Percentiles rank a stretch among this genome's conserved stretches.
Evolutionary conservation across 768 basidiomycete genomes (phyloP).

Genomic region (Mycena haematopus): DNA sequence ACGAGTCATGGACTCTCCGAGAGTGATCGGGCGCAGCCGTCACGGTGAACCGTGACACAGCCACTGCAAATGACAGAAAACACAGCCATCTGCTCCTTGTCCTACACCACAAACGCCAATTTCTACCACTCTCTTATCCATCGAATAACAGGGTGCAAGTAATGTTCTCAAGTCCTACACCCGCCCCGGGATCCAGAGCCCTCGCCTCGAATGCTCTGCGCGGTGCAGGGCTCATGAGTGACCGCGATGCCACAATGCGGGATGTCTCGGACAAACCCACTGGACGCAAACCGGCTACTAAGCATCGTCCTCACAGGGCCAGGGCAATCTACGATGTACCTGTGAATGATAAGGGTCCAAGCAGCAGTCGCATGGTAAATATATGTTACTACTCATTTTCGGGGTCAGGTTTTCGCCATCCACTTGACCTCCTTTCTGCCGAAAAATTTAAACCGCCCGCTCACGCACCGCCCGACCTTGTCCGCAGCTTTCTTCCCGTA

Average conservation of each 20-base stretch:
- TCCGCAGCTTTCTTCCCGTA: constrained; percentile 50
- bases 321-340: constrained; percentile 61
- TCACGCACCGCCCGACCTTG: constrained; percentile 45
- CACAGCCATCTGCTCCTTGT: constrained; percentile 8
- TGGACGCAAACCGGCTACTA: constrained; percentile 72
- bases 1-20: too few relatives aligned
- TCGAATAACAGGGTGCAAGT: background rate
- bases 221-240: constrained; percentile 73
- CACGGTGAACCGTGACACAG: too few relatives aligned
- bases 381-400: constrained; percentile 43
- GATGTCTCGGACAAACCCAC: constrained; percentile 73
- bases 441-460: constrained; percentile 40
- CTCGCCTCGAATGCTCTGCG: constrained; percentile 69
- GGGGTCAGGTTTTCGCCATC: constrained; percentile 45
- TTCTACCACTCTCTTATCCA: background rate
- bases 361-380: constrained; percentile 73
- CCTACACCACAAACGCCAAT: constrained; percentile 8
- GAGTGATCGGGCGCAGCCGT: too few relatives aligned
- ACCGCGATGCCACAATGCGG: constrained; percentile 78
- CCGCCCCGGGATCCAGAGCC: constrained; percentile 61
- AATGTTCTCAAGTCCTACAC: constrained; percentile 69
- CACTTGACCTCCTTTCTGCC: constrained; percentile 34
- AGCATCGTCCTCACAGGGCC: constrained; percentile 65
- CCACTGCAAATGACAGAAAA: too few relatives aligned
- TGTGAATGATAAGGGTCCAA: constrained; percentile 53